Conservation (phyloP, 129 eudicot species). For the Tagetes patula region DNA sequence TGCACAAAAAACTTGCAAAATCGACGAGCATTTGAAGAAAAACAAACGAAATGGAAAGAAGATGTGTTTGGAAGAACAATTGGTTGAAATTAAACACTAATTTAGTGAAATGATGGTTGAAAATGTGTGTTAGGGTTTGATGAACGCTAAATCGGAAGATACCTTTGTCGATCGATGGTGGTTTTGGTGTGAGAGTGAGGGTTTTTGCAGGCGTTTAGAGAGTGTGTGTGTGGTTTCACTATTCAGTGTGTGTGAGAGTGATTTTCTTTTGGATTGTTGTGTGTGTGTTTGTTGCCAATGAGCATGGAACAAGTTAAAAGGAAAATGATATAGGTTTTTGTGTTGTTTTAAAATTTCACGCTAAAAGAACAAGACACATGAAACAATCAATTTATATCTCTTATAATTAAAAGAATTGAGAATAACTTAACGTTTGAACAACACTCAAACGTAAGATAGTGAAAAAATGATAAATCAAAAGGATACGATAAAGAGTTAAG, state of each 20-base stretch:
- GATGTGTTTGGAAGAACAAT: neutral
- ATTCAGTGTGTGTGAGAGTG: neutral
- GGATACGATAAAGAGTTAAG: no score
- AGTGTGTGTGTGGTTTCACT: neutral
- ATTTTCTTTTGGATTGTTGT: neutral
- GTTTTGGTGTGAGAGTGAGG: constrained; percentile 16
- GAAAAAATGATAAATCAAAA: no score
- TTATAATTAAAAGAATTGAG: no score
- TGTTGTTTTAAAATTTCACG: no score
- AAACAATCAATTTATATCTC: no score
- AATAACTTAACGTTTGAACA: no score
- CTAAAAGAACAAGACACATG: no score
- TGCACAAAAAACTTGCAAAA: constrained; percentile 17
- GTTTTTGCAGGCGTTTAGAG: constrained; percentile 22
- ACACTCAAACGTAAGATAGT: no score
- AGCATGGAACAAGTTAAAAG: constrained; percentile 14
- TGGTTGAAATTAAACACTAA: constrained; percentile 17
- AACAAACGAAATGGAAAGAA: constrained; percentile 1
- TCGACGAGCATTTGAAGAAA: neutral
- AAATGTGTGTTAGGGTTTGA: constrained; percentile 17
- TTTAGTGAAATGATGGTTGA: constrained; percentile 17
- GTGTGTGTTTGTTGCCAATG: neutral
- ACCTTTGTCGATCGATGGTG: constrained; percentile 27
- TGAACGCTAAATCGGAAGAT: neutral
- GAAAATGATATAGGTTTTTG: neutral